Conservation (phyloP, 805 yeast species). For the Henningerozyma blattae region DNA sequence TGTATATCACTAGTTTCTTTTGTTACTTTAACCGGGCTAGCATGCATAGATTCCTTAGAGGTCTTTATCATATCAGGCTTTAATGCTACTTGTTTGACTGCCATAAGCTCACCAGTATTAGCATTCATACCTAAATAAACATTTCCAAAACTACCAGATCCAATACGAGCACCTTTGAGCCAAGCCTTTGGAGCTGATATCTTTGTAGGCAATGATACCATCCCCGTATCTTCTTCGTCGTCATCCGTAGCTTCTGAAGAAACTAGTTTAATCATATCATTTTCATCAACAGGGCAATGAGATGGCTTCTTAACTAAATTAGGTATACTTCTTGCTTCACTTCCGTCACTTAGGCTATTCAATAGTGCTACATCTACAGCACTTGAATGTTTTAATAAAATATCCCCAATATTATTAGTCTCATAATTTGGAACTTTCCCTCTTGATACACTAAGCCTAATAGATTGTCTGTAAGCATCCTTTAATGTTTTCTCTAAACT, state of each 20-base stretch:
- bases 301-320: background rate
- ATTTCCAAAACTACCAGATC: constrained; percentile 90
- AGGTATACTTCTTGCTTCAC: background rate
- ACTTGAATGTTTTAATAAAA: constrained; percentile 40
- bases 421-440: constrained; percentile 21
- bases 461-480: constrained; percentile 72
- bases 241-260: constrained; percentile 3
- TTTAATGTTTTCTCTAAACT: constrained; percentile 71
- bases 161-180: constrained; percentile 88
- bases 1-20: constrained; percentile 23
- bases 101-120: constrained; percentile 89
- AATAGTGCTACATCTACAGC: constrained; percentile 40
- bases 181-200: constrained; percentile 62
- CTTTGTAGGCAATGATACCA: constrained; percentile 19
- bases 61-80: constrained; percentile 8
- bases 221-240: constrained; percentile 27
- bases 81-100: constrained; percentile 85
- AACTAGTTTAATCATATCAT: background rate
- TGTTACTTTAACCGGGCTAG: constrained; percentile 6
- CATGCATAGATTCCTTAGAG: background rate
- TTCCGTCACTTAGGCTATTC: constrained; percentile 21
- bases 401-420: constrained; percentile 50
- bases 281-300: background rate
- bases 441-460: constrained; percentile 30
- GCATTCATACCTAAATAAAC: constrained; percentile 90